Base-by-base conservation (phyloP, 1,284 basidiomycete genomes). In the Cutaneotrichosporon mucoides region DNA sequence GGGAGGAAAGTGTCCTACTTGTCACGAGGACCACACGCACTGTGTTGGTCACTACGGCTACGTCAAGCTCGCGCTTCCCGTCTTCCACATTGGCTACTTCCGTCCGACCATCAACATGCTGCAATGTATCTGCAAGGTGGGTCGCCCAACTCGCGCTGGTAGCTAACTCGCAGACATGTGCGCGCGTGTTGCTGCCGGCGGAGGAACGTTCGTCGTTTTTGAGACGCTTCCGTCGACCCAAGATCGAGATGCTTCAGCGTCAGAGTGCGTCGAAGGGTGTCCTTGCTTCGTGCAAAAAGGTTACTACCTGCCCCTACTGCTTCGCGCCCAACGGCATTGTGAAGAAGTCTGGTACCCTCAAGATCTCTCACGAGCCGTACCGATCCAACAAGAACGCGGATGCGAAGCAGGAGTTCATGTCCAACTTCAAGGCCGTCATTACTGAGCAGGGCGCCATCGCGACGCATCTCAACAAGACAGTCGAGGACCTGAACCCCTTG, bases 41-140 rank as follows among this genome's bases (percentile, higher is more conserved):
- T 99, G 96, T 76, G 94, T 98, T 6, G 96, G 96, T 1, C 94
- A 98, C 77, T 97, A 95, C 76, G 94, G 93, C 7, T 96, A 95
- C 79, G 94, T 97, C 81, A 95, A 95, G 78, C 85, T 99, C 41
- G 87, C 90, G 37, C 86, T 99, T 10, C 95, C 95, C 0, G 94
- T 98, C 11, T 99, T 98, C 73, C 94, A 99, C 75, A 92, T 98
- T 64, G 96, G 96, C 12, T 99, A 92, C 80, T 97, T 99, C 82
- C 92, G 94, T 73, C 92, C 97, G 64, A 91, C 88, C 11, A 92
- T 99, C 60, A 85, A 85, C 49, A 91, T 99, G 68, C 83, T 99
- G 0, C 96, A 99, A 76, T 90, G 89, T 71, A 92, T 97, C 68
- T 98, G 94, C 84, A 98, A 97, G 81, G 92, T 92, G 40, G 36